A percentile compares a stretch with the other conserved stretches of the same genome.
Conservation (phyloP, 441 rosid genomes). For the Biscutella laevigata region DNA sequence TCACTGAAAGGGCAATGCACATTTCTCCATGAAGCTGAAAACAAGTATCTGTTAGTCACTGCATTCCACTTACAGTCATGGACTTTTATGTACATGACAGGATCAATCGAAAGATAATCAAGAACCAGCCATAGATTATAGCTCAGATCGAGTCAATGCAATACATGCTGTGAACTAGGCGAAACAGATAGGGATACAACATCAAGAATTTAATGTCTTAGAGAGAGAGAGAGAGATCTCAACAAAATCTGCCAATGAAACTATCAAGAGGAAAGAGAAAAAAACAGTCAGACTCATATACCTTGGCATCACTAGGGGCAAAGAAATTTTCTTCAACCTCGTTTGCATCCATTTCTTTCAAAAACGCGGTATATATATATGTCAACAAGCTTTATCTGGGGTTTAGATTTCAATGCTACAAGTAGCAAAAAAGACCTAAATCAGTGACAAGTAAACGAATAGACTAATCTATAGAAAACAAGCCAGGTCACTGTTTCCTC, state of each 20-base stretch:
- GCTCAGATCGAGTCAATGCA: too few relatives aligned
- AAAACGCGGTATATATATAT: constrained; percentile 24
- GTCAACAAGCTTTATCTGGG: constrained; percentile 26
- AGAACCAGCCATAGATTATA: too few relatives aligned
- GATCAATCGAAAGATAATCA: background rate
- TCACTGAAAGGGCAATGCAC: constrained; percentile 68
- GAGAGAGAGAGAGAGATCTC: background rate
- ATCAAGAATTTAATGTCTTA: background rate
- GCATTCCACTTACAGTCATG: constrained; percentile 6
- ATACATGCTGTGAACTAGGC: too few relatives aligned
- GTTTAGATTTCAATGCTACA: constrained; percentile 27
- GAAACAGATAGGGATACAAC: too few relatives aligned
- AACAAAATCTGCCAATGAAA: background rate
- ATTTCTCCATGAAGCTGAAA: constrained; percentile 86
- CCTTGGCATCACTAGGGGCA: constrained; percentile 92
- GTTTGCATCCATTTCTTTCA: constrained; percentile 56
- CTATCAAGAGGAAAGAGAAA: background rate
- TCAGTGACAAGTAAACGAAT: constrained; percentile 6
- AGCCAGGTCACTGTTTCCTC: background rate
- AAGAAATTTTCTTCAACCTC: constrained; percentile 88
- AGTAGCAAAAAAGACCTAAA: background rate
- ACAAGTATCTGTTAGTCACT: constrained; percentile 5
- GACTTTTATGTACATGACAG: background rate
- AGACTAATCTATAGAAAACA: background rate
- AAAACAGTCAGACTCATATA: constrained; percentile 22